Percentiles rank a stretch among this genome's conserved stretches.
Evolutionary conservation across 306 rosid species (phyloP).

Genomic region (Fragaria iinumae): DNA sequence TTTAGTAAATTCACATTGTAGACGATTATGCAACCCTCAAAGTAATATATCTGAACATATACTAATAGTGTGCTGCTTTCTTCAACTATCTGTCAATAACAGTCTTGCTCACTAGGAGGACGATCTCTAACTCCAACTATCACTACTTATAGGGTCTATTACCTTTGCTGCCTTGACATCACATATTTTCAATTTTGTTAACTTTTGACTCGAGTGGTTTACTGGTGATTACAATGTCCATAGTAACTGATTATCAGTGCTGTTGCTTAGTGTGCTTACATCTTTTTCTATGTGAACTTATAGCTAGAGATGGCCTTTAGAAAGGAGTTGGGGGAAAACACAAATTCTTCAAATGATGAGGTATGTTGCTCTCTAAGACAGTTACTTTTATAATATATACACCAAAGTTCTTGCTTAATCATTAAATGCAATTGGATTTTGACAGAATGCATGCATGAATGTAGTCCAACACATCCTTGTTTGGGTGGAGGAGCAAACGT

Average conservation of each 20-base stretch:
- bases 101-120: neutral
- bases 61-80: neutral
- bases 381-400: neutral
- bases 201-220: conserved; percentile 8
- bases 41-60: neutral
- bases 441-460: conserved; percentile 70
- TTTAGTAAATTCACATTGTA: neutral
- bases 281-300: conserved; percentile 29
- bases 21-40: neutral
- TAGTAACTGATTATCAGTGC: neutral
- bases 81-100: neutral
- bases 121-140: neutral
- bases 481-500: conserved; percentile 96
- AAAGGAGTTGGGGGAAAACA: conserved; percentile 62
- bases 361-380: conserved; percentile 39
- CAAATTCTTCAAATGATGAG: conserved; percentile 52
- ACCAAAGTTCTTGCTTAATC: neutral
- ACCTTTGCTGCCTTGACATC: neutral
- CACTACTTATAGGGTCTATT: neutral
- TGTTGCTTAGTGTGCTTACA: conserved; percentile 15
- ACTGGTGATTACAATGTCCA: neutral
- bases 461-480: conserved; percentile 76
- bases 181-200: neutral
- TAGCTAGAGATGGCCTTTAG: conserved; percentile 85
- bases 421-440: conserved; percentile 34